Evolutionary conservation across 805 yeast genomes (phyloP), one percentile per base, ranked within the genome.

Genomic region (Priceomyces castillae): DNA sequence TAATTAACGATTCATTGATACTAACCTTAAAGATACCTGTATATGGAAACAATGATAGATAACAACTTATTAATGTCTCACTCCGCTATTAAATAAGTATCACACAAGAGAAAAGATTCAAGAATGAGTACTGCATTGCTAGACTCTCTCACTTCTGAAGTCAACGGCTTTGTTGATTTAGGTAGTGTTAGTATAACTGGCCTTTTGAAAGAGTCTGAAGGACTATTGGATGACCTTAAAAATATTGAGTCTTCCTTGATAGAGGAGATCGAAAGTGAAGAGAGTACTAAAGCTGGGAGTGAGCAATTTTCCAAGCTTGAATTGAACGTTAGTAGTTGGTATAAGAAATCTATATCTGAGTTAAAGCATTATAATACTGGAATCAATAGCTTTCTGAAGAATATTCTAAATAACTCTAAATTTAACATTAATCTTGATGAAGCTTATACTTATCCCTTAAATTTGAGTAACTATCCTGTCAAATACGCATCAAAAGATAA

Each of bases 371-470:
- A 69, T 50, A 70, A 71, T 48, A 49, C 67, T 3, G 62, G 60
- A 25, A 58, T 59, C 28, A 60, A 63, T 49, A 58, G 50, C 53
- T 67, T 69, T 40, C 63, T 39, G 48, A 69, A 69, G 54, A 62
- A 60, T 40, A 46, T 66, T 7, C 48, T 64, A 7, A 53, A 51
- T 42, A 59, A 59, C 47, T 40, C 64, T n/a, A 55, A 54, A 39
- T 66, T 53, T 41, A 43, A 42, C 26, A 49, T 67, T 26, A 64
- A 64, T 42, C 49, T 71, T 26, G 76, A 70, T 50, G 72, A 65
- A 15, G 73, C 75, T 6, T 70, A 71, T 48, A 59, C 67, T 1
- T 71, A 62, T 43, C 72, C 73, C 0, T 54, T 71, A 42, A 53
- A 51, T 44, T 52, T 69, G 37, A 50, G 61, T 40, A 57, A 62